phyloP scores from a whole-genome alignment of 1,284 basidiomycete genomes.

The Sanghuangporus baumii region DNA sequence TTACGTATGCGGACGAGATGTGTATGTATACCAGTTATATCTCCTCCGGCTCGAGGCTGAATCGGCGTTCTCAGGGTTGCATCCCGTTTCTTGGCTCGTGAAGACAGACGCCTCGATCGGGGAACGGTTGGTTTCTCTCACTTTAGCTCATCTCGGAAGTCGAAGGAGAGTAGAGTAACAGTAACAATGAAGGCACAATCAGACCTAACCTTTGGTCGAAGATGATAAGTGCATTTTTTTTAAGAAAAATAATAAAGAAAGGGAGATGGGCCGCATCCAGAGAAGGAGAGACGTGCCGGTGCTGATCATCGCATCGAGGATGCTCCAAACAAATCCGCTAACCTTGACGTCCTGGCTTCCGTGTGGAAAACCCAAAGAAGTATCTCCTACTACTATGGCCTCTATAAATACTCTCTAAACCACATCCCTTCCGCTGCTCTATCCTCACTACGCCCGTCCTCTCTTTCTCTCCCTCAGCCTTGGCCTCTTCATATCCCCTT shows the following conservation, averaged over 20 bases:
- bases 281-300: background rate
- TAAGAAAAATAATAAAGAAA: too few relatives aligned
- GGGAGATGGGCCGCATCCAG: background rate
- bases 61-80: background rate
- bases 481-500: background rate
- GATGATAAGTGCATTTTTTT: background rate
- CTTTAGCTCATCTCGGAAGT: background rate
- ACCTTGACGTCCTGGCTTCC: background rate
- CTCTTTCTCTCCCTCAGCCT: constrained; percentile 1
- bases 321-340: background rate
- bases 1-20: background rate
- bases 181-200: background rate
- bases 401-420: constrained; percentile 12
- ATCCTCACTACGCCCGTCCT: background rate
- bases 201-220: background rate
- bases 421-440: background rate
- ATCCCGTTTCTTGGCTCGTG: background rate
- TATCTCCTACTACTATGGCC: background rate
- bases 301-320: constrained; percentile 1
- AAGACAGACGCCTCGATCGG: background rate
- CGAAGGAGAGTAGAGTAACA: background rate
- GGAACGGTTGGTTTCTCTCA: background rate
- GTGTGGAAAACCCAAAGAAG: background rate
- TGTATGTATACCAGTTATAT: background rate
- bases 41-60: background rate